phyloP scores from a whole-genome alignment of 805 yeast species.

The Cyberlindnera xylosilytica region DNA sequence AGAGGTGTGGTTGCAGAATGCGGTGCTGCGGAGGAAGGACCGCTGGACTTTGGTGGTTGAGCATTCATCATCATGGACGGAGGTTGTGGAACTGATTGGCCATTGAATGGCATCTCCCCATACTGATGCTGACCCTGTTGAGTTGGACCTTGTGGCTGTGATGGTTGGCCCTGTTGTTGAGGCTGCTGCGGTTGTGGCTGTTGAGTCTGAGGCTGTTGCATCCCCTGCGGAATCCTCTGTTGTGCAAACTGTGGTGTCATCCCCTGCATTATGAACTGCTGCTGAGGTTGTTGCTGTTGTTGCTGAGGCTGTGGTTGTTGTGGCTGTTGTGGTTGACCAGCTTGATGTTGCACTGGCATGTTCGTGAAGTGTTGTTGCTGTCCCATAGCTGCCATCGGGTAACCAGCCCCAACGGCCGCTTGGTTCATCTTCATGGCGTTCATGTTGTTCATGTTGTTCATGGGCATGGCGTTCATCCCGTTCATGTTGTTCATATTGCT shows the following conservation, averaged over 20 bases:
- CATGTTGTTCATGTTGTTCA: slow-evolving; percentile 16
- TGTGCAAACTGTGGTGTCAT: slow-evolving; percentile 11
- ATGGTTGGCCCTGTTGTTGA: slow-evolving; percentile 9
- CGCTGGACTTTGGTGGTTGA: not conserved
- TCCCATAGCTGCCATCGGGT: slow-evolving; percentile 1
- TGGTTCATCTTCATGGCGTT: slow-evolving; percentile 8
- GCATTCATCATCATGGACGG: not conserved
- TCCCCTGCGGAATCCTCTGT: slow-evolving; percentile 13
- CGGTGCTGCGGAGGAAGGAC: not conserved
- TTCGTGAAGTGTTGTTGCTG: slow-evolving; percentile 6
- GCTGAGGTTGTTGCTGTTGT: slow-evolving; percentile 15
- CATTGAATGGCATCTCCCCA: slow-evolving; percentile 1
- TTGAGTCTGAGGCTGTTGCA: slow-evolving; percentile 5
- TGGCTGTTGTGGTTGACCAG: slow-evolving; percentile 12
- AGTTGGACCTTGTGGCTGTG: not conserved
- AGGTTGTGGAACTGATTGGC: not conserved
- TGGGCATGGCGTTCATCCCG: slow-evolving; percentile 6
- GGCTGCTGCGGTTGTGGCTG: slow-evolving; percentile 13
- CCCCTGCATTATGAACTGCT: slow-evolving; percentile 15
- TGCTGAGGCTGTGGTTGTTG: slow-evolving; percentile 6
- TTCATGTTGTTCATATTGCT: slow-evolving; percentile 10
- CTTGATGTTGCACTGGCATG: slow-evolving; percentile 2
- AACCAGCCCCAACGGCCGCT: not conserved
- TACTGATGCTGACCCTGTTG: not conserved
- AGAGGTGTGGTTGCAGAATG: not conserved